Base-by-base conservation (phyloP, 257 asterid species). In the Solanum habrochaites region DNA sequence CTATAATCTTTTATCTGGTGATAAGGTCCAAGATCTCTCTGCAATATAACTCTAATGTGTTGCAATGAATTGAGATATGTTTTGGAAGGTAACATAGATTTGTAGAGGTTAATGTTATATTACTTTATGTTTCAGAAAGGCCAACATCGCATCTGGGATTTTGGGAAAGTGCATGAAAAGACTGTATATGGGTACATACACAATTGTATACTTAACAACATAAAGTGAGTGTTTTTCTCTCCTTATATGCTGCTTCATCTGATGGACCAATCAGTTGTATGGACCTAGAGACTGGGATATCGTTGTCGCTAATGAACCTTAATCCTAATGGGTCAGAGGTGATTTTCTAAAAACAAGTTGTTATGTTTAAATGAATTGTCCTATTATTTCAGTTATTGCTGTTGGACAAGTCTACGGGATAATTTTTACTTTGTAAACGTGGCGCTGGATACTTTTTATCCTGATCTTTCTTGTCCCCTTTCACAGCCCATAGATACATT, bases 251-350 rank as follows among this genome's bases (percentile, higher is more conserved):
- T 82, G 94, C 96, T 89, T 95, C 98, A 88, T 97, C 99, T 70
- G 99, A 97, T 90, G 99, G 99, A 88, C 94, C 98, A 18, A 88
- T 94, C 85, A 92, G 98, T 94, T 90, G 95, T 90, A 95, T 97
- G 13, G 99, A 97, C 83, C 74, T 97, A 90, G 99, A 97, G 92
- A 94, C 98, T 86, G 99, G 98, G 83, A 88, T 94, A 67, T 95
- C 99, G 27, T 77, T 64, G 25, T 86, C 96, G 49, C 89, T 97
- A 91, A 90, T 93, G 92, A 91, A 97, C 90, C 98, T 97, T 82
- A 97, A 97, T 93, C 99, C 99, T 88, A 67, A 92, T 80, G 99
- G 98, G 80, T 97, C 98, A 98, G 97, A 97, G 98, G 99, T 97
- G 88, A 72, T 40, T 81, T 82, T 45, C 85, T 56, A 67, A 71